phyloP scores from a whole-genome alignment of 2,329 filamentous ascomycete species.

The Hypoxylon sp. region DNA sequence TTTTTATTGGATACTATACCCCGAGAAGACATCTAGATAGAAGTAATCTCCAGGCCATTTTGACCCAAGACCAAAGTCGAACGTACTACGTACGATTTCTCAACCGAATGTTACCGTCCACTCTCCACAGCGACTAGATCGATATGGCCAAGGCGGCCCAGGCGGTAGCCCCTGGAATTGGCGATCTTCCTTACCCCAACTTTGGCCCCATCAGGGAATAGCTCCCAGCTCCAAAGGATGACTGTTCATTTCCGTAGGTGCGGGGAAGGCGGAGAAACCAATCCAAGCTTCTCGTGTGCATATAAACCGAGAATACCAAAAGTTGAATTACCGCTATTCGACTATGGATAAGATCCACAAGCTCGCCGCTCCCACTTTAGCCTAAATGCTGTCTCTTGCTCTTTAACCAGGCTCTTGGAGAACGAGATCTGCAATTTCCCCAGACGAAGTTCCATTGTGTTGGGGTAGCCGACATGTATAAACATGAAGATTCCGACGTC shows the following conservation, averaged over 20 bases:
- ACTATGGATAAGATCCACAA: slow-evolving; percentile 28
- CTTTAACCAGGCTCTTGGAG: slow-evolving; percentile 38
- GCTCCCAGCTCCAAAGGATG: slow-evolving; percentile 1
- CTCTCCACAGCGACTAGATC: neutral
- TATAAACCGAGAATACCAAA: slow-evolving; percentile 36
- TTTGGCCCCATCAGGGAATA: slow-evolving; percentile 14
- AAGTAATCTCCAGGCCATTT: neutral
- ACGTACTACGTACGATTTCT: neutral
- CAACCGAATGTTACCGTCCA: neutral
- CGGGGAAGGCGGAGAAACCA: slow-evolving; percentile 29
- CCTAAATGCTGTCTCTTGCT: slow-evolving; percentile 35
- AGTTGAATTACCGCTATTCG: slow-evolving; percentile 18
- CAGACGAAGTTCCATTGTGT: slow-evolving; percentile 22
- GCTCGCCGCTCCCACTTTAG: slow-evolving; percentile 28
- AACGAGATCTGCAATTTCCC: slow-evolving; percentile 21
- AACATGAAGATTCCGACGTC: slow-evolving; percentile 27
- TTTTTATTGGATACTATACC: neutral
- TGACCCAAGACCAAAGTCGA: neutral
- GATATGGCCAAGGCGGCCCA: neutral
- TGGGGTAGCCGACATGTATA: slow-evolving; percentile 40
- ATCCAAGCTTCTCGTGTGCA: slow-evolving; percentile 29
- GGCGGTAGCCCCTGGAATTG: neutral
- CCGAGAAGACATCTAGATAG: neutral
- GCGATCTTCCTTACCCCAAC: slow-evolving; percentile 36
- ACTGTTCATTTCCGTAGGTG: slow-evolving; percentile 70